Base-by-base conservation (phyloP, 306 rosid species). In the Fagus sylvatica region DNA sequence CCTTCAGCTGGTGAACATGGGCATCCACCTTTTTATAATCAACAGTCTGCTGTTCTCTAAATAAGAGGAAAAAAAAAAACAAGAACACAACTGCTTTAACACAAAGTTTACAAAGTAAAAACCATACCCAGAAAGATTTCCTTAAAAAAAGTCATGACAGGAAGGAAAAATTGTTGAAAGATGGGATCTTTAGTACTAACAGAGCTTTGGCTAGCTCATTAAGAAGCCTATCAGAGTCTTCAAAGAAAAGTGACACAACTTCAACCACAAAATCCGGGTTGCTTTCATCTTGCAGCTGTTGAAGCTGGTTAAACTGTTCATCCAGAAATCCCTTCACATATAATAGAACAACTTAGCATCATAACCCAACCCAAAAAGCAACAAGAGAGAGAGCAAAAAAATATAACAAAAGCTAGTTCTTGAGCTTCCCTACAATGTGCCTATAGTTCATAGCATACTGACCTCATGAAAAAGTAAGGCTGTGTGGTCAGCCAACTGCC, bases 1-100 rank as follows among this genome's bases (percentile, higher is more conserved):
- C 98, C 85, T 90, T 94, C 87, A 94, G 55, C 84, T 91, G 96
- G 77, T 90, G 97, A 89, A 94, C 90, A 79, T 84, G 76, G 56
- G 90, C 81, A 84, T 89, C 98, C 60, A 94, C 82, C 81, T 72
- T 89, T 75, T 51, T 89, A 46, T 85, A 91, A 87, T 94, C 91
- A 74, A 88, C 77, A 78, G 41, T 76, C 54, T 84, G 76, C 66
- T 88, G 94, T 34, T 74, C 84, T 62, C 98, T 93, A 85, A 53
- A 39, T 42, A 36, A 61, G 73, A 59, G 56, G 16, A 37, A 0
- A 51, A 7, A 17, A 55, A n/a, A 36, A 1, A 17, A n/a, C 28
- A 80, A 69, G 57, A 51, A 42, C 16, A 13, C 49, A 57, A 28
- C 64, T 15, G 16, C 67, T 37, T 5, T 39, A 15, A 37, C 49